phyloP scores from a whole-genome alignment of 371 early-diverging fungal species.

The Blyttiomyces sp. region DNA sequence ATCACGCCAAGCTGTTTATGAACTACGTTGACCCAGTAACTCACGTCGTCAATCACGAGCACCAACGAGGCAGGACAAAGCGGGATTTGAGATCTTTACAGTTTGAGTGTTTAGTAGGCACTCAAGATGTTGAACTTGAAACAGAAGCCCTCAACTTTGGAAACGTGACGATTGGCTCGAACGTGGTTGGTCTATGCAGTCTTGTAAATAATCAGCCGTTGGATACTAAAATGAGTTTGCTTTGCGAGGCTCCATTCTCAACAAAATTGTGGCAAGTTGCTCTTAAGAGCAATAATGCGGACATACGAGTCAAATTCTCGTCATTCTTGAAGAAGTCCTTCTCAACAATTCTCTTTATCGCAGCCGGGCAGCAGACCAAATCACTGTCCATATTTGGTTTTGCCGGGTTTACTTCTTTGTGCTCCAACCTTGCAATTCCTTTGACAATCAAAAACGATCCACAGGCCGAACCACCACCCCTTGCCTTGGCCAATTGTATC shows the following conservation, averaged over 20 bases:
- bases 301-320: background rate
- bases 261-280: too few species aligned
- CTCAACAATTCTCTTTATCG: constrained; percentile 21
- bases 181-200: too few species aligned
- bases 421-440: constrained; percentile 30
- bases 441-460: background rate
- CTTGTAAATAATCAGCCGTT: constrained; percentile 37
- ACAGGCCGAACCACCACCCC: background rate
- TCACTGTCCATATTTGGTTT: constrained; percentile 34
- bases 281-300: too few species aligned
- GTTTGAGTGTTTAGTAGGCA: constrained; percentile 33
- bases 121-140: constrained; percentile 27
- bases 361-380: too few species aligned
- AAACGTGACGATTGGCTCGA: constrained; percentile 30
- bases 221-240: constrained; percentile 9
- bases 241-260: constrained; percentile 17
- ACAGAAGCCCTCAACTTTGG: constrained; percentile 36
- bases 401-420: constrained; percentile 26
- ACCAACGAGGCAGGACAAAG: constrained; percentile 22
- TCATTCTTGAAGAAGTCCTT: constrained; percentile 6
- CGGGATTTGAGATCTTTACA: constrained; percentile 14
- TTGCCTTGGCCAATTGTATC: constrained; percentile 18
- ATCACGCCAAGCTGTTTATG: constrained; percentile 30
- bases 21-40: constrained; percentile 41
- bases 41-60: constrained; percentile 33